Evolutionary conservation across 805 yeast genomes (phyloP).

Genomic region (Wickerhamiella sorbophila): DNA sequence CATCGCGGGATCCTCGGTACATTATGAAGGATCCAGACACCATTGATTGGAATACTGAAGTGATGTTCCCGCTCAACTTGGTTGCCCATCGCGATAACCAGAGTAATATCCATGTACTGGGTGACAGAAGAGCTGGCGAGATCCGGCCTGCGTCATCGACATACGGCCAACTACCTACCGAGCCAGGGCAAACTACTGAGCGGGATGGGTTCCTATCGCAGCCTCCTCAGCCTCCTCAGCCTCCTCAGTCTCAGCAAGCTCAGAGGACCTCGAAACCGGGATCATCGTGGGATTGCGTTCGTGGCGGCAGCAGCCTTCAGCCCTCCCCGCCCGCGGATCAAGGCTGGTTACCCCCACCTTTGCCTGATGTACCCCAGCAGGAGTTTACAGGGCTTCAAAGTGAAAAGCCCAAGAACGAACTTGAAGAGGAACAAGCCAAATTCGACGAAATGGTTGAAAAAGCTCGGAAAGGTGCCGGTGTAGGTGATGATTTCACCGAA

Average conservation of each 20-base stretch:
- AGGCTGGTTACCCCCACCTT: neutral
- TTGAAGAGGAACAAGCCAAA: slow-evolving; percentile 9
- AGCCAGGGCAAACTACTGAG: neutral
- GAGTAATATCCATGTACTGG: neutral
- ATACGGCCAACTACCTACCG: neutral
- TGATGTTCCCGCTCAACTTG: slow-evolving; percentile 17
- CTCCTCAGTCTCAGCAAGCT: neutral
- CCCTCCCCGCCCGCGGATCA: neutral
- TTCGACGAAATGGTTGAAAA: slow-evolving; percentile 15
- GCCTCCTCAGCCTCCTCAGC: neutral
- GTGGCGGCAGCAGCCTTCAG: slow-evolving; percentile 7
- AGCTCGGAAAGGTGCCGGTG: slow-evolving; percentile 8
- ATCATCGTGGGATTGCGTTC: slow-evolving; percentile 13
- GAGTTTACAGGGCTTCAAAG: neutral
- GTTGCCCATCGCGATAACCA: slow-evolving; percentile 7
- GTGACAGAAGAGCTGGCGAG: slow-evolving; percentile 1
- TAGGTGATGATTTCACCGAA: slow-evolving; percentile 14
- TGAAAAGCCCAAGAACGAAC: neutral
- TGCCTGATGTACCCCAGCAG: neutral
- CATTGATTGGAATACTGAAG: slow-evolving; percentile 16
- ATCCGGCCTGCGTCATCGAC: neutral
- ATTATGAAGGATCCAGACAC: slow-evolving; percentile 14
- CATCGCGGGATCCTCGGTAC: slow-evolving; percentile 11
- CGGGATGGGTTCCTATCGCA: neutral
- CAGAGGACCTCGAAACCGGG: too few species aligned